Conservation (phyloP, 1,284 basidiomycete genomes). For the Cutaneotrichosporon mucoides region DNA sequence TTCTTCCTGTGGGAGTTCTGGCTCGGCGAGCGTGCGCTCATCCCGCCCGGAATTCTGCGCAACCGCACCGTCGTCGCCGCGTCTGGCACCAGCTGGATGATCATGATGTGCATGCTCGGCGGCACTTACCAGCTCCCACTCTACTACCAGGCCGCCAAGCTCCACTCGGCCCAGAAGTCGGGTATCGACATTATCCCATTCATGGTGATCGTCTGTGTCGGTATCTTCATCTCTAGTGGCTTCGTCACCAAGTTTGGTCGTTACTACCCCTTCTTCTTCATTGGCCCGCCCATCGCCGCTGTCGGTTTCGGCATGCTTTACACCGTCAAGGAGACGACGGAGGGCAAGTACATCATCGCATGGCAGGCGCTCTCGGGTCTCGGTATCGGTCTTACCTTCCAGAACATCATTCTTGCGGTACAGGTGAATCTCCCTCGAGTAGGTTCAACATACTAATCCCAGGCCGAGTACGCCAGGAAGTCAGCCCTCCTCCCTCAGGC, state of each 20-base stretch:
- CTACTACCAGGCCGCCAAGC: conserved; percentile 50
- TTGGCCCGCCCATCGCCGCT: conserved; percentile 39
- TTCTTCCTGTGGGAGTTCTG: conserved; percentile 49
- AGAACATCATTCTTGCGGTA: conserved; percentile 49
- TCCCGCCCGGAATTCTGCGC: conserved; percentile 34
- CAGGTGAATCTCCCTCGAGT: conserved; percentile 23
- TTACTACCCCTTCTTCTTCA: conserved; percentile 49
- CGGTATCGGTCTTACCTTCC: conserved; percentile 41
- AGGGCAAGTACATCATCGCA: conserved; percentile 47
- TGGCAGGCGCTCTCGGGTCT: conserved; percentile 53
- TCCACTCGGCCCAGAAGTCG: conserved; percentile 45
- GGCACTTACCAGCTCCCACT: conserved; percentile 50
- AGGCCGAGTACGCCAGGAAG: conserved; percentile 49
- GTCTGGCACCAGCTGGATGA: conserved; percentile 45
- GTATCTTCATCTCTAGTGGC: conserved; percentile 47
- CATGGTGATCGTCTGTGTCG: conserved; percentile 49
- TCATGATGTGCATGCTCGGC: conserved; percentile 50
- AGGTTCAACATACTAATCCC: conserved; percentile 6
- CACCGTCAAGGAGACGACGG: conserved; percentile 46
- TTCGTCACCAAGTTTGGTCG: conserved; percentile 44
- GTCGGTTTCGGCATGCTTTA: conserved; percentile 53
- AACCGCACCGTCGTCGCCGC: conserved; percentile 46
- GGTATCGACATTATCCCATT: conserved; percentile 54
- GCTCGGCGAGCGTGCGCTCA: conserved; percentile 41
- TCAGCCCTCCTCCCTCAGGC: conserved; percentile 38